Evolutionary conservation across 202 grass and related monocot genomes (phyloP), one percentile per base, ranked within the genome.

Genomic region (Saccharum hybrid): DNA sequence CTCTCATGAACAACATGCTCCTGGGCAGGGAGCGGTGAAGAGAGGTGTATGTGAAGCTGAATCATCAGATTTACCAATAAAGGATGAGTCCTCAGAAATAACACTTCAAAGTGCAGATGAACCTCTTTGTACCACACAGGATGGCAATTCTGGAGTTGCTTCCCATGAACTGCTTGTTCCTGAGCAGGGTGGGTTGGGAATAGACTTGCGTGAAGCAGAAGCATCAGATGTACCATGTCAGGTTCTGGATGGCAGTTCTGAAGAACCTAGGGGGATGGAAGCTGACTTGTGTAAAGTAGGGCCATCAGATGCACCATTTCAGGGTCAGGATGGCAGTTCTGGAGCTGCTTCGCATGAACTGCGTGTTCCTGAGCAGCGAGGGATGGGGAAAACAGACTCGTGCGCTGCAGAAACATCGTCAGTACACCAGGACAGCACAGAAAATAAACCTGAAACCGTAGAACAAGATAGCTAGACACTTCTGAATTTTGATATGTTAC

Each of bases 401-500:
- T 61, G 65, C 8, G 52, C 70, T 38, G 30, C 39, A 71, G 52
- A 71, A 77, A 13, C 80, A 46, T 48, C 4, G 19, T 16, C 52
- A 21, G 51, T 14, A 33, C 8, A n/a, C 37, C 49, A 18, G 12
- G 22, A 59, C 38, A 69, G 11, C 10, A 36, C 16, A 85, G 39
- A 28, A 81, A 77, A 69, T 57, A 77, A 67, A 60, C 9, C 48
- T 5, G 78, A 82, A 71, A 72, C 72, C 2, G 11, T 33, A 77
- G 87, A 41, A 23, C 28, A 61, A 68, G 67, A 82, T 78, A 81
- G 61, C 73, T 86, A 78, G 72, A 82, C 41, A 62, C 45, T 37
- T 60, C 43, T 37, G 33, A 67, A 76, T 69, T 71, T 76, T 69
- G 19, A 72, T 30, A 72, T 41, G 49, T 39, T 78, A 43, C 46